Conservation (phyloP, 768 basidiomycete species). For the Nevesoporus exiguus region DNA sequence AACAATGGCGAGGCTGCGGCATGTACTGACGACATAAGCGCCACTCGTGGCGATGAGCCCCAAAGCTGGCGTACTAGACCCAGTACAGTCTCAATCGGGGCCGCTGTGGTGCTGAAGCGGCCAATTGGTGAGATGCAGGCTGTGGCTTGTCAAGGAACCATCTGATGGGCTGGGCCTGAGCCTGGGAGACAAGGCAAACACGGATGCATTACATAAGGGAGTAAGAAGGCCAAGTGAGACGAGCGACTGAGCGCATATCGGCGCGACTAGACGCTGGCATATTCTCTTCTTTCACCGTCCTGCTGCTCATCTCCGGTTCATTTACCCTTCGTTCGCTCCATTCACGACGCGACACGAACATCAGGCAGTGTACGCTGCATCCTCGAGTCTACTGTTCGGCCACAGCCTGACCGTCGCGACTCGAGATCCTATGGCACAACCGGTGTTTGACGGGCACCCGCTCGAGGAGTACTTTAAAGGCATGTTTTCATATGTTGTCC, state of each 20-base stretch:
- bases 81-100: too few species aligned
- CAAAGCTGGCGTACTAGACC: too few species aligned
- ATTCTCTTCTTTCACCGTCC: slow-evolving; percentile 22
- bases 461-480: slow-evolving; percentile 71
- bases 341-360: slow-evolving; percentile 23
- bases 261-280: not conserved
- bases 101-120: too few species aligned
- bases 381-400: not conserved
- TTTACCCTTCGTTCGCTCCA: not conserved
- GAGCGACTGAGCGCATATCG: not conserved
- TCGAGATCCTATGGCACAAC: slow-evolving; percentile 60
- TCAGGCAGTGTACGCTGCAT: slow-evolving; percentile 22
- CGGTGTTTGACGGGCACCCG: slow-evolving; percentile 75
- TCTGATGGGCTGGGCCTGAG: too few species aligned
- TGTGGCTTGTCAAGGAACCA: too few species aligned
- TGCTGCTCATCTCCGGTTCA: slow-evolving; percentile 22
- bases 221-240: not conserved
- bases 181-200: not conserved
- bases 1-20: too few species aligned
- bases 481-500: slow-evolving; percentile 21
- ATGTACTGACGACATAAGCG: too few species aligned
- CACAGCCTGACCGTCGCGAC: not conserved
- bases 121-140: too few species aligned
- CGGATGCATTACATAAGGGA: not conserved
- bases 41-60: too few species aligned